A percentile compares a stretch with the other conserved stretches of the same genome.
phyloP scores from a whole-genome alignment of 2,329 filamentous ascomycete genomes.

The Alternaria postmessia region DNA sequence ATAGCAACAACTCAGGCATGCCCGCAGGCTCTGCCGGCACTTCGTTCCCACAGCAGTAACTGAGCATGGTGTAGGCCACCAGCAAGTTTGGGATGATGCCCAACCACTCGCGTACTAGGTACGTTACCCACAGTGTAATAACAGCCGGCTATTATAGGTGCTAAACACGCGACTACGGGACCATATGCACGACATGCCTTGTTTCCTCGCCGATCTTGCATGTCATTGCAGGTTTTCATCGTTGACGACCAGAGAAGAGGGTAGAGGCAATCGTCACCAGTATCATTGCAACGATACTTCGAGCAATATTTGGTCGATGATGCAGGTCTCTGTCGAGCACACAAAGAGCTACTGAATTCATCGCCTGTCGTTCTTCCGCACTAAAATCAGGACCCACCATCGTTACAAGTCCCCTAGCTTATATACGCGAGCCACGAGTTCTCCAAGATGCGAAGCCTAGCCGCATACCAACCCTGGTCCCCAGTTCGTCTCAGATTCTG shows the following conservation, averaged over 20 bases:
- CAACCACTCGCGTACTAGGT: slow-evolving; percentile 3
- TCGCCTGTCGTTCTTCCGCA: background rate
- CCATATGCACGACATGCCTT: slow-evolving; percentile 10
- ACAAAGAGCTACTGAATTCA: background rate
- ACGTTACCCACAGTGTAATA: slow-evolving; percentile 13
- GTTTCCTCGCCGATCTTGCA: slow-evolving; percentile 6
- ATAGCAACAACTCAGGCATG: background rate
- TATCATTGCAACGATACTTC: background rate
- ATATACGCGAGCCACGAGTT: slow-evolving; percentile 2
- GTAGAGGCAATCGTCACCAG: background rate
- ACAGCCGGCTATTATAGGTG: slow-evolving; percentile 14
- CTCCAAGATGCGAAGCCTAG: slow-evolving; percentile 3
- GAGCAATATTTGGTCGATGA: background rate
- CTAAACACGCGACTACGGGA: slow-evolving; percentile 1
- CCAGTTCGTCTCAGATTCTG: slow-evolving; percentile 16
- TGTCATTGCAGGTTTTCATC: background rate
- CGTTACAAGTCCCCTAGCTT: slow-evolving; percentile 9
- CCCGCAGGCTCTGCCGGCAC: background rate
- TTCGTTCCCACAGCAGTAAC: background rate
- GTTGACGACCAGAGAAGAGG: background rate
- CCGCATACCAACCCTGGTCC: slow-evolving; percentile 7
- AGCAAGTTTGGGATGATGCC: background rate
- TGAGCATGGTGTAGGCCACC: background rate
- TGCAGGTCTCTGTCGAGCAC: background rate
- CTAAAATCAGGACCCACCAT: slow-evolving; percentile 3